Percentiles rank a stretch among this genome's conserved stretches.
Conservation (phyloP, 495 filamentous ascomycete genomes). For the Acidomyces sp. region DNA sequence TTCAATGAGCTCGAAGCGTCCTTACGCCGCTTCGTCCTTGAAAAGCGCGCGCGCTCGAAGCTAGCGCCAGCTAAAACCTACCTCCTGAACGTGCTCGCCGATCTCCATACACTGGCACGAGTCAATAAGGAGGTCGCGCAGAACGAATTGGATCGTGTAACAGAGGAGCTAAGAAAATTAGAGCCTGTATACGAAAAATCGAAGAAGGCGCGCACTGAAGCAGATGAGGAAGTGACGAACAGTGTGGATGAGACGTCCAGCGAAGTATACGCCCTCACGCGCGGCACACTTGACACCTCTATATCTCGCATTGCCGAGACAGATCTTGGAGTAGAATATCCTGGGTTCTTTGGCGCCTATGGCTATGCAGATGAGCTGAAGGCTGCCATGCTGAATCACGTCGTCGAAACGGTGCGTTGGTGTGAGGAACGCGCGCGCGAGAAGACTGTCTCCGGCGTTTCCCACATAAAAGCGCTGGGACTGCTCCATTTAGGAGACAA, state of each 20-base stretch:
- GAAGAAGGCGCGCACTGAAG: constrained; percentile 66
- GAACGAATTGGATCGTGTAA: constrained; percentile 73
- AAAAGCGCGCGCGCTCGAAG: constrained; percentile 90
- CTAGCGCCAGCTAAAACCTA: constrained; percentile 93
- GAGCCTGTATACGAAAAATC: constrained; percentile 75
- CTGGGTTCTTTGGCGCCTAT: constrained; percentile 72
- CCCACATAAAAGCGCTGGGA: constrained; percentile 73
- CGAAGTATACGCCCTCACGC: constrained; percentile 71
- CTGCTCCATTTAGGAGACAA: constrained; percentile 78
- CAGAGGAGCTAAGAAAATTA: constrained; percentile 62
- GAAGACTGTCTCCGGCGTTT: constrained; percentile 71
- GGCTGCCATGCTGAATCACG: constrained; percentile 76
- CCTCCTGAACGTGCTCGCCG: constrained; percentile 81
- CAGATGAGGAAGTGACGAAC: constrained; percentile 66
- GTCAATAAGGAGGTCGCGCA: constrained; percentile 83
- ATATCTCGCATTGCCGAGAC: constrained; percentile 63
- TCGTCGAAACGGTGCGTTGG: constrained; percentile 57
- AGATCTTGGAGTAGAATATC: constrained; percentile 71
- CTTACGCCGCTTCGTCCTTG: constrained; percentile 83
- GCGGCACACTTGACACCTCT: constrained; percentile 52
- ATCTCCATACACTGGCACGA: constrained; percentile 65
- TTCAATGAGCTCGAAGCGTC: constrained; percentile 82
- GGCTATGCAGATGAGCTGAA: constrained; percentile 87
- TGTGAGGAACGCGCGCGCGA: constrained; percentile 77
- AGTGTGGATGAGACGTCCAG: constrained; percentile 74